Evolutionary conservation across 2,329 filamentous ascomycete genomes (phyloP).

Genomic region (Tolypocladium album): DNA sequence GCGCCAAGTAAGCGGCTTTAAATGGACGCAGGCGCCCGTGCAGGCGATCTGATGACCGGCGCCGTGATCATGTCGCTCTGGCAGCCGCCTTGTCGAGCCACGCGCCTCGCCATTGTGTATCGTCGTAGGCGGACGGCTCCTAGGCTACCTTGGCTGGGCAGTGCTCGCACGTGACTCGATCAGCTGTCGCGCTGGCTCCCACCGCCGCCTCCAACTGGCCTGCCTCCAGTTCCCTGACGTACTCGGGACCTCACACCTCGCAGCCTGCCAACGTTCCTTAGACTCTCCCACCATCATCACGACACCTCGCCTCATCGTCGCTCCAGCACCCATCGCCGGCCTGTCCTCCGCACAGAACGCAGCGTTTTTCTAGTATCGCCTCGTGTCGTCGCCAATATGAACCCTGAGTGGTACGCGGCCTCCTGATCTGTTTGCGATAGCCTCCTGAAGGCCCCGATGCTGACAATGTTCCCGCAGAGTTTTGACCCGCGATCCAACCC

Average conservation of each 20-base stretch:
- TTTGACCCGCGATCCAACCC: not conserved
- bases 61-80: not conserved
- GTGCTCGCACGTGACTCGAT: constrained; percentile 1
- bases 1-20: not conserved
- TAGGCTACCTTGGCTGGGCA: not conserved
- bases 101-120: not conserved
- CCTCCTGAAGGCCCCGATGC: constrained; percentile 17
- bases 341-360: not conserved
- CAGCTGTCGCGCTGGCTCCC: constrained; percentile 1
- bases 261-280: constrained; percentile 13
- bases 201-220: constrained; percentile 9
- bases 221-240: constrained; percentile 23
- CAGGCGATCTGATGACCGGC: not conserved
- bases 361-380: not conserved
- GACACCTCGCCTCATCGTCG: constrained; percentile 9
- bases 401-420: constrained; percentile 76
- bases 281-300: constrained; percentile 15
- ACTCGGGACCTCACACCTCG: constrained; percentile 16
- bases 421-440: constrained; percentile 14
- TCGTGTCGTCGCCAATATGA: constrained; percentile 51
- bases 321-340: not conserved
- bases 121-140: not conserved
- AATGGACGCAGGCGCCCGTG: not conserved
- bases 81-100: not conserved
- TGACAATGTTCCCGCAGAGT: constrained; percentile 17